Percentiles rank a stretch among this genome's conserved stretches.
Evolutionary conservation across 2,329 filamentous ascomycete genomes (phyloP).

Genomic region (Chrysoporthe puriensis): DNA sequence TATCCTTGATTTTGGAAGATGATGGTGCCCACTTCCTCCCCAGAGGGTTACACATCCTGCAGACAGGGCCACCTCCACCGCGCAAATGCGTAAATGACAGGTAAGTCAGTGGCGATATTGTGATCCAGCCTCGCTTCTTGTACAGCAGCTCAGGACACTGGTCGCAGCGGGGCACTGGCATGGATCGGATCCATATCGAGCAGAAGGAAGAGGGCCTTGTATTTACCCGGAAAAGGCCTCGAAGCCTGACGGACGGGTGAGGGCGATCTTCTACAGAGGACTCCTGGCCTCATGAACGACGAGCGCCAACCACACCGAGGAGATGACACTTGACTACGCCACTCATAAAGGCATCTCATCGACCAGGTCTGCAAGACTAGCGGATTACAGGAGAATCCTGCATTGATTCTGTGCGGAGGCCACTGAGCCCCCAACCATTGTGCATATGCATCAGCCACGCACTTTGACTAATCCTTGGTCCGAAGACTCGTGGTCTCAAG

Average conservation of each 20-base stretch:
- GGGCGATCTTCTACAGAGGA: slow-evolving; percentile 6
- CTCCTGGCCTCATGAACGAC: slow-evolving; percentile 9
- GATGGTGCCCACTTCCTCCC: background rate
- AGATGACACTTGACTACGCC: background rate
- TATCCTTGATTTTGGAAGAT: background rate
- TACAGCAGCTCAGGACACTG: background rate
- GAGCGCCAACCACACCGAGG: background rate
- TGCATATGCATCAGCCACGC: background rate
- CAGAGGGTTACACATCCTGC: background rate
- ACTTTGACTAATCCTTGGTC: background rate
- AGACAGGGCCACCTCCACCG: background rate
- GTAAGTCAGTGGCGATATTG: background rate
- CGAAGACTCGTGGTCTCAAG: background rate
- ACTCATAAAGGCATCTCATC: background rate
- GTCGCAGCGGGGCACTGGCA: background rate
- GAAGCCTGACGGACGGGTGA: slow-evolving; percentile 8
- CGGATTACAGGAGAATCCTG: background rate
- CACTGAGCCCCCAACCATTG: too few relatives aligned
- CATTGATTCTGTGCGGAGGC: too few relatives aligned
- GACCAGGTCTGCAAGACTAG: background rate
- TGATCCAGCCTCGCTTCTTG: slow-evolving; percentile 9
- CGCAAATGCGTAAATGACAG: background rate
- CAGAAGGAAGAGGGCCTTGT: slow-evolving; percentile 16
- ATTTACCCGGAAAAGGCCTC: slow-evolving; percentile 20
- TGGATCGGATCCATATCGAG: slow-evolving; percentile 14